These are phyloP conservation scores for Ceratobasidium sp. DNA, from an alignment of 1,284 basidiomycete species.

Conservation along the genomic window DNA sequence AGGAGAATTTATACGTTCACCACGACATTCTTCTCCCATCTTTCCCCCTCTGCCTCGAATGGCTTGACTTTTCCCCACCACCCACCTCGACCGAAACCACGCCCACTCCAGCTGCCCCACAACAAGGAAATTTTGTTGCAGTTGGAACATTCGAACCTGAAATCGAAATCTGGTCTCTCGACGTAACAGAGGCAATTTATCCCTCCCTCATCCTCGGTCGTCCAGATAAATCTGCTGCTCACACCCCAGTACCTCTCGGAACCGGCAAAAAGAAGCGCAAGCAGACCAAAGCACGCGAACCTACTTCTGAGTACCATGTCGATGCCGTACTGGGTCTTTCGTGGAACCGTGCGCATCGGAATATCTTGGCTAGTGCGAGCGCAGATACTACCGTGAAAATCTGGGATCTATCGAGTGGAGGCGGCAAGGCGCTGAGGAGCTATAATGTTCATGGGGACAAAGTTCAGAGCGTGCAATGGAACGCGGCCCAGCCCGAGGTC, in stretches of 20 bases:
- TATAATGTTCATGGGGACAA: conserved; percentile 93
- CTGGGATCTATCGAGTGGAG: conserved; percentile 84
- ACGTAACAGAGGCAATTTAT: conserved; percentile 92
- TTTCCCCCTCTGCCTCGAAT: conserved; percentile 98
- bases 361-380: conserved; percentile 88
- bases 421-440: conserved; percentile 70
- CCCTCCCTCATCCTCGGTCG: conserved; percentile 91
- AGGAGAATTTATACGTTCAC: conserved; percentile 94
- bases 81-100: conserved; percentile 52
- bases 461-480: conserved; percentile 98
- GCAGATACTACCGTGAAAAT: conserved; percentile 96
- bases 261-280: conserved; percentile 96
- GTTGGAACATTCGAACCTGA: conserved; percentile 97
- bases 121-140: conserved; percentile 85
- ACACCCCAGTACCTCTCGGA: conserved; percentile 74
- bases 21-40: conserved; percentile 98
- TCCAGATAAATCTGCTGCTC: conserved; percentile 81
- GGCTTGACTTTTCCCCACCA: conserved; percentile 91
- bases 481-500: conserved; percentile 82
- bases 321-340: conserved; percentile 90
- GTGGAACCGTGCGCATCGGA: conserved; percentile 90
- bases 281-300: conserved; percentile 73
- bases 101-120: conserved; percentile 40
- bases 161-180: conserved; percentile 98
- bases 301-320: conserved; percentile 80